Conservation (phyloP, 148 eudicot genomes). For the Rhododendron kiyosumense region DNA sequence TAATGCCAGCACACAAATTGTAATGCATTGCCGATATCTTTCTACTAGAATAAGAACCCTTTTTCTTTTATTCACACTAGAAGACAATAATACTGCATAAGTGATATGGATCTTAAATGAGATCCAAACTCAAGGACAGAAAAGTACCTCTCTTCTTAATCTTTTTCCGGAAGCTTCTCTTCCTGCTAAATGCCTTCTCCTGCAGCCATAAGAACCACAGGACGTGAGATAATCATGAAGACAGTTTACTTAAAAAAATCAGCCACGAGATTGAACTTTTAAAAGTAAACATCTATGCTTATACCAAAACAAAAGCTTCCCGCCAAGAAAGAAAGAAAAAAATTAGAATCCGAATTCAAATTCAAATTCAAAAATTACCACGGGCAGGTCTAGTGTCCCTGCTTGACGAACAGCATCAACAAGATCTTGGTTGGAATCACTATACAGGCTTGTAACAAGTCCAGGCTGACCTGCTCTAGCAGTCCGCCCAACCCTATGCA, state of each 20-base stretch:
- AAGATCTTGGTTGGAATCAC: constrained; percentile 62
- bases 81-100: not conserved
- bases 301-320: not conserved
- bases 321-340: not conserved
- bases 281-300: not conserved
- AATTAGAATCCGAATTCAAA: not conserved
- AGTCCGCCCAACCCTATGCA: constrained; percentile 96
- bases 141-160: constrained; percentile 69
- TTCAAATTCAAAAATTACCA: constrained; percentile 43
- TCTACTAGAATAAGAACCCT: not conserved
- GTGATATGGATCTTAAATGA: not conserved
- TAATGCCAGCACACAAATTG: not conserved
- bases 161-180: constrained; percentile 87
- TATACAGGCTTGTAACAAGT: constrained; percentile 77
- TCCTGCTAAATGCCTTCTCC: constrained; percentile 99
- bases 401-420: constrained; percentile 90
- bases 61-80: not conserved
- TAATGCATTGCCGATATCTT: not conserved
- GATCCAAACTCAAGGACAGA: not conserved
- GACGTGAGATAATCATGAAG: not conserved
- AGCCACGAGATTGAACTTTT: not conserved
- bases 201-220: constrained; percentile 28
- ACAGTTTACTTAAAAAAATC: not conserved
- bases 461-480: constrained; percentile 97
- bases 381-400: constrained; percentile 56